Conservation (phyloP, 2,329 filamentous ascomycete genomes). For the Epicoccum sorghinum region DNA sequence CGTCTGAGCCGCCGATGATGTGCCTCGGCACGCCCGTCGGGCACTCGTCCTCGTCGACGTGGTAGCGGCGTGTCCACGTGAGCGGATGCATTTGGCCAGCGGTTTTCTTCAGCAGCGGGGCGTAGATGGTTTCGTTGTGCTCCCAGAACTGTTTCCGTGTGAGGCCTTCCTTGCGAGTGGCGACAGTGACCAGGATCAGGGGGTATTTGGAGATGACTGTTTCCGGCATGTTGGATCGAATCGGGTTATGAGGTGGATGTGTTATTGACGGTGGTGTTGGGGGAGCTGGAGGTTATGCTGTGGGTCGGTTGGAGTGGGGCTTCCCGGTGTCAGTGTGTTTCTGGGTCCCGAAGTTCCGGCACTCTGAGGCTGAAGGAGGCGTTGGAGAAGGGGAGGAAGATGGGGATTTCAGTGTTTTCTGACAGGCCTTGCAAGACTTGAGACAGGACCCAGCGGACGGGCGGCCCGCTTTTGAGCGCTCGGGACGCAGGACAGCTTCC, state of each 20-base stretch:
- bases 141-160: slow-evolving; percentile 22
- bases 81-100: slow-evolving; percentile 24
- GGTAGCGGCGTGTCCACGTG: slow-evolving; percentile 25
- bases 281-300: not conserved
- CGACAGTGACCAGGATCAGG: slow-evolving; percentile 18
- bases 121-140: slow-evolving; percentile 19
- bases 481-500: not conserved
- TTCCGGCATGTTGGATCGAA: slow-evolving; percentile 9
- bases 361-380: not conserved
- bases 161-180: slow-evolving; percentile 21
- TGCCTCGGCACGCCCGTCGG: slow-evolving; percentile 18
- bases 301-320: slow-evolving; percentile 1
- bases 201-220: slow-evolving; percentile 22
- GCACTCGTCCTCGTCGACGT: slow-evolving; percentile 20
- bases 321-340: slow-evolving; percentile 3
- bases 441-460: slow-evolving; percentile 4
- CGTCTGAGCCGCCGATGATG: slow-evolving; percentile 17
- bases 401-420: not conserved
- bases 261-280: not conserved
- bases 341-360: not conserved
- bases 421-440: slow-evolving; percentile 5
- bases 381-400: not conserved
- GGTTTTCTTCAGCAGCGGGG: slow-evolving; percentile 17
- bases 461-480: slow-evolving; percentile 11
- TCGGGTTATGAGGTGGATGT: not conserved